A percentile compares a stretch with the other conserved stretches of the same genome.
Evolutionary conservation across 129 eudicot species (phyloP).

Genomic region (Glebionis coronaria): DNA sequence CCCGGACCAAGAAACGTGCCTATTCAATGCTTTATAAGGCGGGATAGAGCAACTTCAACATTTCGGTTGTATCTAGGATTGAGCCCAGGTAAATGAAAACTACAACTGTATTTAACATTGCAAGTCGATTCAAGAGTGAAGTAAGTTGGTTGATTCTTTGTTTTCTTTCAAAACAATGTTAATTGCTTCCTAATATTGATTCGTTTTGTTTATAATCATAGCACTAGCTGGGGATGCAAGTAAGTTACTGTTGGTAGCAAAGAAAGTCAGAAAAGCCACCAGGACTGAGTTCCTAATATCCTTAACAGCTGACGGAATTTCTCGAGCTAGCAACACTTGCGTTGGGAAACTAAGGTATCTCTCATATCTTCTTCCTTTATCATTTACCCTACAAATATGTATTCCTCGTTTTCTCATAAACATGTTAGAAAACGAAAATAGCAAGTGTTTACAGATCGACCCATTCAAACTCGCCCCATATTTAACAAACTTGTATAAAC

Average conservation of each 20-base stretch:
- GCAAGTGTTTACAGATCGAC: background rate
- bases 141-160: background rate
- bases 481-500: background rate
- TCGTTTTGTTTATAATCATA: slow-evolving; percentile 19
- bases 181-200: background rate
- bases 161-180: background rate
- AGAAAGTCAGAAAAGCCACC: slow-evolving; percentile 51
- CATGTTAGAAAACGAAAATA: background rate
- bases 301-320: slow-evolving; percentile 40
- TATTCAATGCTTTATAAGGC: slow-evolving; percentile 64
- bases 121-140: background rate
- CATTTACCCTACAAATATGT: background rate
- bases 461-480: background rate
- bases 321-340: slow-evolving; percentile 46
- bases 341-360: slow-evolving; percentile 66
- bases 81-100: slow-evolving; percentile 48
- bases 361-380: slow-evolving; percentile 8
- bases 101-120: background rate
- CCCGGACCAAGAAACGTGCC: slow-evolving; percentile 71
- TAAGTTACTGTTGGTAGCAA: slow-evolving; percentile 53
- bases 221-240: slow-evolving; percentile 52
- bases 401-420: background rate
- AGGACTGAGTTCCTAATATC: slow-evolving; percentile 53
- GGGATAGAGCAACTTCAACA: slow-evolving; percentile 56
- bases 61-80: slow-evolving; percentile 53